These are phyloP conservation scores for Monosporascus ibericus DNA, from an alignment of 2,329 filamentous ascomycete species.

Conservation along the genomic window DNA sequence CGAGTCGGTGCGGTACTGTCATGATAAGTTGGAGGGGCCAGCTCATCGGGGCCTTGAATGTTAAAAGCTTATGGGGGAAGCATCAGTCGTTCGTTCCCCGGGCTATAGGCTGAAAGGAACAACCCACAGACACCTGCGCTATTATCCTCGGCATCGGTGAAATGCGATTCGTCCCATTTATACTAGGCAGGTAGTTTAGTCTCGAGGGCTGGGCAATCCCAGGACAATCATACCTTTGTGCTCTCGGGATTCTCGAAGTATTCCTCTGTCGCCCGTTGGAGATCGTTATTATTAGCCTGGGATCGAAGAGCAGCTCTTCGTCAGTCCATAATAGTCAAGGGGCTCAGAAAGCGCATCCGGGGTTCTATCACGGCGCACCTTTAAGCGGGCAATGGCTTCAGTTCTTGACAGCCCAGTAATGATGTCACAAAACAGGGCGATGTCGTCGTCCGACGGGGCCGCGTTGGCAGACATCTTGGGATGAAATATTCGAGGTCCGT, in stretches of 20 bases:
- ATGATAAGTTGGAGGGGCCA: conserved; percentile 34
- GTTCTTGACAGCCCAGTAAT: conserved; percentile 9
- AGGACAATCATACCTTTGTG: conserved; percentile 28
- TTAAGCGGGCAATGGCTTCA: conserved; percentile 19
- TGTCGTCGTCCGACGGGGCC: conserved; percentile 12
- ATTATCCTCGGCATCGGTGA: conserved; percentile 46
- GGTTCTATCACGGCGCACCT: conserved; percentile 12
- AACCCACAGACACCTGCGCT: conserved; percentile 39
- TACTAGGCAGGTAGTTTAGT: conserved; percentile 30
- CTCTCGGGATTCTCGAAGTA: conserved; percentile 42
- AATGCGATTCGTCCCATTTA: conserved; percentile 50
- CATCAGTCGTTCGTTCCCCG: conserved; percentile 4
- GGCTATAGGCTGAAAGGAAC: background rate
- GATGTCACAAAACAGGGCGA: conserved; percentile 15
- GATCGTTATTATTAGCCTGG: conserved; percentile 39
- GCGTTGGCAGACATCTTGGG: conserved; percentile 17
- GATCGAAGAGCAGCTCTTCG: background rate
- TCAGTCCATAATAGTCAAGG: background rate
- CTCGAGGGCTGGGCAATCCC: background rate
- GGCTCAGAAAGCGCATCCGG: background rate
- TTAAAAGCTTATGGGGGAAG: conserved; percentile 41
- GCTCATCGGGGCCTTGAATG: conserved; percentile 46
- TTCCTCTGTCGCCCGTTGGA: conserved; percentile 44
- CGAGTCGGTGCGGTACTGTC: conserved; percentile 47
- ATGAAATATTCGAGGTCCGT: background rate